A percentile compares a stretch with the other conserved stretches of the same genome.
Conservation (phyloP, 2,329 filamentous ascomycete genomes). For the Aphanocladium album region DNA sequence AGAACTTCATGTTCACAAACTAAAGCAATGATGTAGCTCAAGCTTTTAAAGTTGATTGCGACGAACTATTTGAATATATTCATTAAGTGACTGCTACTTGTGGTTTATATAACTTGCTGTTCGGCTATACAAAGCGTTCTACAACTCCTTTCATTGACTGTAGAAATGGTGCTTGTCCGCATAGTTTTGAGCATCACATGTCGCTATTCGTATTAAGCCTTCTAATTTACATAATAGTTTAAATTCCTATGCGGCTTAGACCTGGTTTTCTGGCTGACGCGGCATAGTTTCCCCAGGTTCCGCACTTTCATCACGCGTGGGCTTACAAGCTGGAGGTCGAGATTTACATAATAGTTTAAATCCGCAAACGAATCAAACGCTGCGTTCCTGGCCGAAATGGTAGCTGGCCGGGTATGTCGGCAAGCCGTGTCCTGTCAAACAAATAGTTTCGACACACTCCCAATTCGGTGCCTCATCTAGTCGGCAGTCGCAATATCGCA, state of each 20-base stretch:
- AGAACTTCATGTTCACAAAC: neutral
- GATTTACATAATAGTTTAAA: conserved; percentile 1
- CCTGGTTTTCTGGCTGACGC: neutral
- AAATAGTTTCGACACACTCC: no score
- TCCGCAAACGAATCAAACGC: neutral
- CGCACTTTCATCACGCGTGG: neutral
- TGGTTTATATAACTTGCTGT: neutral
- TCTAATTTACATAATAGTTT: neutral
- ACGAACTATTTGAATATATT: no score
- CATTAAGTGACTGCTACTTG: neutral
- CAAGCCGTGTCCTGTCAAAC: neutral
- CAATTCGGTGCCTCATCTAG: neutral
- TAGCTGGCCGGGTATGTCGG: neutral
- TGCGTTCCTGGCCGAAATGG: neutral
- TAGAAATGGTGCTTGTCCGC: neutral
- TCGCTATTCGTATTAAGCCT: neutral
- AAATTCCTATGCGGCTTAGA: neutral
- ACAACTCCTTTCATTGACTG: neutral
- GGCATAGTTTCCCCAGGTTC: neutral
- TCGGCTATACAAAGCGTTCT: neutral
- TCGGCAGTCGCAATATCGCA: neutral
- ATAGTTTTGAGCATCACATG: neutral
- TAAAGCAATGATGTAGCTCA: neutral
- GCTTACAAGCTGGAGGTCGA: neutral
- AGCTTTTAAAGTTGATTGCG: neutral